A percentile compares a stretch with the other conserved stretches of the same genome.
These are phyloP conservation scores for Hypericum androsaemum DNA, from an alignment of 345 rosid species.

Conservation along the genomic window DNA sequence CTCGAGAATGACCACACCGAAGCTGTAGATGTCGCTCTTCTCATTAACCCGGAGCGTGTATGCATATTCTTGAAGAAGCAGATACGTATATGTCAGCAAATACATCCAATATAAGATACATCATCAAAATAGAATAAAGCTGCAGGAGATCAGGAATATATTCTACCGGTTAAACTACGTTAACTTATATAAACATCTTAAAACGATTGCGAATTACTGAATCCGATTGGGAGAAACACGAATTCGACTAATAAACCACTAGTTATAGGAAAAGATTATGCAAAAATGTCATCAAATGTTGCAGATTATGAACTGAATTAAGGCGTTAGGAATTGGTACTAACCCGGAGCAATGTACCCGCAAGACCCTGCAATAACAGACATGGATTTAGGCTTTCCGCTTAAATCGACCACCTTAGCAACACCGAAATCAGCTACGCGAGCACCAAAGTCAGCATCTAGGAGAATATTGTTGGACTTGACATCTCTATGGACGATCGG, in stretches of 20 bases:
- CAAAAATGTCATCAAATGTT: no score
- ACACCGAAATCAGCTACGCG: slow-evolving; percentile 95
- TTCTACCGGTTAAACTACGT: no score
- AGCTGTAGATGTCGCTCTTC: slow-evolving; percentile 98
- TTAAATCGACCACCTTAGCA: slow-evolving; percentile 68
- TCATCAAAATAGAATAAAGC: no score
- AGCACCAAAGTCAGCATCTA: slow-evolving; percentile 89
- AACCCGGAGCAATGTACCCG: slow-evolving; percentile 99
- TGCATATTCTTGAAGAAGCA: slow-evolving; percentile 67
- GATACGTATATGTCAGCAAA: no score
- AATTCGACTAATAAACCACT: no score
- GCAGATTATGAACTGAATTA: no score
- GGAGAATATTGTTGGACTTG: slow-evolving; percentile 83
- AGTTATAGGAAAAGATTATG: no score
- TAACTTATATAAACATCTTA: no score
- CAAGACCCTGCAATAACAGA: slow-evolving; percentile 94
- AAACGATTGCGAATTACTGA: no score
- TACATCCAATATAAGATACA: no score
- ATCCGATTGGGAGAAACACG: no score
- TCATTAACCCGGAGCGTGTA: slow-evolving; percentile 96
- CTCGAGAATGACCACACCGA: slow-evolving; percentile 90
- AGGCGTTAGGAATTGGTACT: slow-evolving; percentile 10
- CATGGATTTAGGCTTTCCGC: slow-evolving; percentile 83
- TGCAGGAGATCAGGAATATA: no score
- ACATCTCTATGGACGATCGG: slow-evolving; percentile 95